Conservation (phyloP, 2,329 filamentous ascomycete species). For the Hymenoscyphus fraxineus region DNA sequence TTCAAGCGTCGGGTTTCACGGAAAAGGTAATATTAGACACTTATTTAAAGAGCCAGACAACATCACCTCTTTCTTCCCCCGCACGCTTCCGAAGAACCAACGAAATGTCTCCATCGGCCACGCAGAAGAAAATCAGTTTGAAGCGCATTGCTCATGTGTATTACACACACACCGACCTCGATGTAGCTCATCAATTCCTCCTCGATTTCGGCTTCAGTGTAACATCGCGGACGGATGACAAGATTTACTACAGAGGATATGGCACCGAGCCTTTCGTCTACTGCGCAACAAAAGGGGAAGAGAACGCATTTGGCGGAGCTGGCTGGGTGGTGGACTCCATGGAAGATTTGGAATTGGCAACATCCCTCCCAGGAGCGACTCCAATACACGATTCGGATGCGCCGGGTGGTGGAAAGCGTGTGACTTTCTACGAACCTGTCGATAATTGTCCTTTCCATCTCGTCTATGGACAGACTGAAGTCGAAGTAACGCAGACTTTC, state of each 20-base stretch:
- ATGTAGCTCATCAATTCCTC: conserved; percentile 24
- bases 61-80: not conserved
- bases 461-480: conserved; percentile 48
- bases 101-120: conserved; percentile 23
- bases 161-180: conserved; percentile 27
- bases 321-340: conserved; percentile 55
- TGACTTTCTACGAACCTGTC: conserved; percentile 48
- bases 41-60: not conserved
- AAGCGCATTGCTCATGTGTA: conserved; percentile 30
- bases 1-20: not conserved
- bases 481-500: conserved; percentile 38
- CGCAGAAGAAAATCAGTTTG: conserved; percentile 33
- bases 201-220: conserved; percentile 27
- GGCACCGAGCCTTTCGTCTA: conserved; percentile 58
- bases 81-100: not conserved
- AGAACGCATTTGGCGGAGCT: conserved; percentile 52
- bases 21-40: not conserved
- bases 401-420: conserved; percentile 50
- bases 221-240: conserved; percentile 30
- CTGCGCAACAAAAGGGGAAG: conserved; percentile 46
- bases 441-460: conserved; percentile 57
- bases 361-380: conserved; percentile 45
- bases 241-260: conserved; percentile 59
- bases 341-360: conserved; percentile 51
- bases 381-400: conserved; percentile 48